Percentiles rank a stretch among this genome's conserved stretches.
Conservation (phyloP, 768 basidiomycete species). For the Russula ochroleuca region DNA sequence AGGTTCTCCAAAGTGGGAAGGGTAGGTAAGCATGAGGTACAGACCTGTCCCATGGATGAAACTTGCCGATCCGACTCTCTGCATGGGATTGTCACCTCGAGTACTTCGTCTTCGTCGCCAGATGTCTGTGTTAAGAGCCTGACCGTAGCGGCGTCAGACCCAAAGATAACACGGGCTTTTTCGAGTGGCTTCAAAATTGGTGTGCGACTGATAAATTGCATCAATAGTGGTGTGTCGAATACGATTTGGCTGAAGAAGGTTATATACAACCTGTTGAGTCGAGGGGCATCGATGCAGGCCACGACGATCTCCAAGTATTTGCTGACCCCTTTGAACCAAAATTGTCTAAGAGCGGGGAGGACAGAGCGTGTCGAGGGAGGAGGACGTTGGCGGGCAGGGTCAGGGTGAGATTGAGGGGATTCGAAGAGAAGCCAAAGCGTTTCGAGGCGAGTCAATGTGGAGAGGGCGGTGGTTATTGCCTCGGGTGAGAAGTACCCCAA, state of each 20-base stretch:
- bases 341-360: not conserved
- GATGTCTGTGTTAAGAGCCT: no score
- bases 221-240: not conserved
- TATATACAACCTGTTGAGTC: not conserved
- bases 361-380: not conserved
- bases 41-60: no score
- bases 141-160: no score
- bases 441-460: not conserved
- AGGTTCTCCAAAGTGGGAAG: no score
- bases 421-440: not conserved
- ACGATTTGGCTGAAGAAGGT: no score
- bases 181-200: not conserved
- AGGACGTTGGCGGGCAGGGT: not conserved
- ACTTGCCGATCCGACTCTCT: no score
- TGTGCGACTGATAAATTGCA: not conserved
- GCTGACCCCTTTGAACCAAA: not conserved
- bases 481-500: not conserved
- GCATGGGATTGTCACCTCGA: no score
- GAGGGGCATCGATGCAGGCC: not conserved
- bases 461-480: not conserved
- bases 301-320: not conserved
- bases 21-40: no score
- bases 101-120: no score
- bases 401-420: not conserved
- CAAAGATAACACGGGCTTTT: no score